A percentile compares a stretch with the other conserved stretches of the same genome.
Evolutionary conservation across 208 protist species (phyloP).

Genomic region (Trypanosoma mega): DNA sequence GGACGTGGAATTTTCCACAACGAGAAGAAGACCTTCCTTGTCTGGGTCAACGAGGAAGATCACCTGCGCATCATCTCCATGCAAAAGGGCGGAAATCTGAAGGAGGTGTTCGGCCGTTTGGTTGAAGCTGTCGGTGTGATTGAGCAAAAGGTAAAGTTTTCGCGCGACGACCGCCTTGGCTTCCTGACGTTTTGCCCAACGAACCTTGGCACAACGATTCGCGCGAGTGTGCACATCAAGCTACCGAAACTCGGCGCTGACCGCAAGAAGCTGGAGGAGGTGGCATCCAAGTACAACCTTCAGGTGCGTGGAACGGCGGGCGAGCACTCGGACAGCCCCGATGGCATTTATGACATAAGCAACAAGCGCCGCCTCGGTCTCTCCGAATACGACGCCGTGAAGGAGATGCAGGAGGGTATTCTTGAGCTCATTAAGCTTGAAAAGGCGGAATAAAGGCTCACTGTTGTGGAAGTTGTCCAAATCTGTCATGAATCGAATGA

Average conservation of each 20-base stretch:
- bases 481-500: too few species aligned
- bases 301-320: conserved; percentile 56
- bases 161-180: conserved; percentile 46
- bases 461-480: too few species aligned
- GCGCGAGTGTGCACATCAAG: conserved; percentile 56
- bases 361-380: conserved; percentile 64
- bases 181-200: conserved; percentile 61
- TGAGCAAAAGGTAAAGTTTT: conserved; percentile 48
- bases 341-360: conserved; percentile 62
- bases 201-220: conserved; percentile 59
- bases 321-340: conserved; percentile 53
- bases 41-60: conserved; percentile 79
- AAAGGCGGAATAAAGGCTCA: conserved; percentile 22
- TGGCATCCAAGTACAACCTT: conserved; percentile 45
- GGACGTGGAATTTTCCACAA: conserved; percentile 75
- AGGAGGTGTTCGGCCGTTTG: conserved; percentile 56
- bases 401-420: conserved; percentile 63
- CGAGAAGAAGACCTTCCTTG: conserved; percentile 61
- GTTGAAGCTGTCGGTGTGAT: conserved; percentile 32
- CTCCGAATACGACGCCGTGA: conserved; percentile 46
- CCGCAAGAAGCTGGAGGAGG: conserved; percentile 46
- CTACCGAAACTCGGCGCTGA: conserved; percentile 48
- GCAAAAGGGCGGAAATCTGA: conserved; percentile 62
- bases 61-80: conserved; percentile 72
- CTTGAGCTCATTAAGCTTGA: conserved; percentile 54